Percentiles rank a stretch among this genome's conserved stretches.
Conservation (phyloP, 2,329 filamentous ascomycete genomes). For the Juglanconis sp. region DNA sequence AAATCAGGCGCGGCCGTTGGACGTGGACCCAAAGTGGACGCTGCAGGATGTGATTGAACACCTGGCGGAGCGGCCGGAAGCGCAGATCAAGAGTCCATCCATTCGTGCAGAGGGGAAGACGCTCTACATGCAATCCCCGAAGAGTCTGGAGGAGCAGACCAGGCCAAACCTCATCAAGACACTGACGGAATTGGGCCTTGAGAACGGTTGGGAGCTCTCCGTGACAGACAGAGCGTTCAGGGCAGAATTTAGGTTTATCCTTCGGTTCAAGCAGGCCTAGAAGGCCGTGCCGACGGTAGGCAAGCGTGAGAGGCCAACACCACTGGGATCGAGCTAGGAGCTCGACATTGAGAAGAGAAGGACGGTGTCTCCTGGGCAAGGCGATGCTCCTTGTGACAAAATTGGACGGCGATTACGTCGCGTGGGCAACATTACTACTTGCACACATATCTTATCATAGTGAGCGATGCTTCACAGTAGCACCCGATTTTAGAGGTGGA, state of each 20-base stretch:
- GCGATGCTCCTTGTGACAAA: not conserved
- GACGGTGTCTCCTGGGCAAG: not conserved
- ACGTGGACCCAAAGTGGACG: slow-evolving; percentile 67
- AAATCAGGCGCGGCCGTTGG: slow-evolving; percentile 71
- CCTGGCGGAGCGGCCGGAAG: slow-evolving; percentile 77
- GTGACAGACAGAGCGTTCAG: slow-evolving; percentile 89
- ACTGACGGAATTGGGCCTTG: slow-evolving; percentile 67
- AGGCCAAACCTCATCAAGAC: slow-evolving; percentile 77
- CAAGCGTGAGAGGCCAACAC: not conserved
- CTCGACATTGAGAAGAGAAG: slow-evolving; percentile 1
- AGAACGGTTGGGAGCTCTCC: slow-evolving; percentile 82
- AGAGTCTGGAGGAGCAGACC: slow-evolving; percentile 79
- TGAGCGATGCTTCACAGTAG: not conserved
- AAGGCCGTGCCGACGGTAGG: not conserved
- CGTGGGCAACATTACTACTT: not conserved
- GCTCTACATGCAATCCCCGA: slow-evolving; percentile 84
- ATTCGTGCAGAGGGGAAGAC: slow-evolving; percentile 76
- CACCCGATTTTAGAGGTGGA: not conserved
- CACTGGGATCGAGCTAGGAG: not conserved
- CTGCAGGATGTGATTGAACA: slow-evolving; percentile 83
- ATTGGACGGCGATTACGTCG: not conserved
- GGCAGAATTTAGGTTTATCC: slow-evolving; percentile 59
- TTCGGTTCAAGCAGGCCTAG: slow-evolving; percentile 41
- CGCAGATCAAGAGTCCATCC: slow-evolving; percentile 91
- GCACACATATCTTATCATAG: not conserved